Percentiles rank a stretch among this genome's conserved stretches.
Conservation (phyloP, 768 basidiomycete genomes). For the Lactarius tabidus region DNA sequence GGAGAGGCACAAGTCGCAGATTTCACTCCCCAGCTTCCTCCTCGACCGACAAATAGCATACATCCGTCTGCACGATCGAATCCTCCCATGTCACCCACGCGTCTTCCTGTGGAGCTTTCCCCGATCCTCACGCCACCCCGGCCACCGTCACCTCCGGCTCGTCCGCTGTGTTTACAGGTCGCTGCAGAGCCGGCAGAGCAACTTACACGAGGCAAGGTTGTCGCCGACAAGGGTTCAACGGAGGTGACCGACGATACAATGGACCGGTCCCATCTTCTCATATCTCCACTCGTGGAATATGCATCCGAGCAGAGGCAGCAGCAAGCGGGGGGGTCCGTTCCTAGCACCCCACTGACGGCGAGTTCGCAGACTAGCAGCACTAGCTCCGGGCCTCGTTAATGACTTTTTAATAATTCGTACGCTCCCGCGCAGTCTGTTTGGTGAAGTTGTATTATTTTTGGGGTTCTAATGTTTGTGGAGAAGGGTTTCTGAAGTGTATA, state of each 20-base stretch:
- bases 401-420: background rate
- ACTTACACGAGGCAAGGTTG: background rate
- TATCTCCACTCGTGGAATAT: background rate
- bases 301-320: background rate
- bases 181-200: background rate
- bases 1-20: constrained; percentile 44
- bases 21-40: constrained; percentile 67
- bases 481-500: background rate
- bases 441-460: background rate
- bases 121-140: background rate
- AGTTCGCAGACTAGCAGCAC: background rate
- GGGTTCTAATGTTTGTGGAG: background rate
- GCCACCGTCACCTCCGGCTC: background rate
- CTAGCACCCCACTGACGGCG: constrained; percentile 15
- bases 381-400: background rate
- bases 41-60: constrained; percentile 67
- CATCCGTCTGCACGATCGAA: constrained; percentile 61
- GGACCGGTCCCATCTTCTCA: background rate
- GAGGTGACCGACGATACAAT: background rate
- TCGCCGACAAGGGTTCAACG: background rate
- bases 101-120: background rate
- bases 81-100: constrained; percentile 12
- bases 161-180: background rate
- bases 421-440: background rate
- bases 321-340: constrained; percentile 1